Percentiles rank a stretch among this genome's conserved stretches.
Evolutionary conservation across 495 filamentous ascomycete species (phyloP).

Genomic region (Penicillium odoratum): DNA sequence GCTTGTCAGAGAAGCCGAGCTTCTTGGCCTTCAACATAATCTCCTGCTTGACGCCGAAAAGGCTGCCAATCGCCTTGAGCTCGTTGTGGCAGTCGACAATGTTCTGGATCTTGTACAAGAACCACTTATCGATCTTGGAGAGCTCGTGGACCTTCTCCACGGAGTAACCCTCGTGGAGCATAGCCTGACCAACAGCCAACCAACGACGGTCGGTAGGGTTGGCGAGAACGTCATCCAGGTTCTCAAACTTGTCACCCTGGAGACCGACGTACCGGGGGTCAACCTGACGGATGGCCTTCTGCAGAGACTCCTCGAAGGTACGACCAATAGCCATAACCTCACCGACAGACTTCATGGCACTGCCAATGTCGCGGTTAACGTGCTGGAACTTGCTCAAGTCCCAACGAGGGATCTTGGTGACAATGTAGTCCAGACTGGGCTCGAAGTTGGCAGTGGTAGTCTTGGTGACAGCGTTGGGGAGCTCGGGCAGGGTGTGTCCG

Average conservation of each 20-base stretch:
- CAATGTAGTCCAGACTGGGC: slow-evolving; percentile 93
- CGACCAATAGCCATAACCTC: slow-evolving; percentile 99
- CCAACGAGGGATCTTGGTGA: slow-evolving; percentile 98
- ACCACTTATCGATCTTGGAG: slow-evolving; percentile 99
- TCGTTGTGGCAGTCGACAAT: slow-evolving; percentile 87
- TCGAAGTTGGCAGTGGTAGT: slow-evolving; percentile 99
- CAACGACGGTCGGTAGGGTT: slow-evolving; percentile 95
- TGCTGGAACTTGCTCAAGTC: slow-evolving; percentile 98
- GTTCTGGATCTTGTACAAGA: slow-evolving; percentile 96
- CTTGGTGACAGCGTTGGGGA: slow-evolving; percentile 96
- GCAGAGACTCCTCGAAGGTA: slow-evolving; percentile 98
- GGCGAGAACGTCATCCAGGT: slow-evolving; percentile 83
- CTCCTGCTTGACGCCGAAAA: slow-evolving; percentile 84
- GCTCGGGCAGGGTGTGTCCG: slow-evolving; percentile 88
- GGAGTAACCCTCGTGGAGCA: slow-evolving; percentile 94
- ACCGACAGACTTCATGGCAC: slow-evolving; percentile 97
- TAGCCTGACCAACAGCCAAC: slow-evolving; percentile 95
- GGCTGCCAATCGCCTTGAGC: slow-evolving; percentile 82
- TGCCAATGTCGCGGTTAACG: slow-evolving; percentile 95
- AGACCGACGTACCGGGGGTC: slow-evolving; percentile 90
- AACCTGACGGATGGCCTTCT: slow-evolving; percentile 96
- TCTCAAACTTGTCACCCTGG: slow-evolving; percentile 91
- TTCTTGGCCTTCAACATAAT: slow-evolving; percentile 90
- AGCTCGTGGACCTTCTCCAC: slow-evolving; percentile 89
- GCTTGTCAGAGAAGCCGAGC: slow-evolving; percentile 93